Conservation (phyloP, 2,329 filamentous ascomycete species). For the Daldinia sp. region DNA sequence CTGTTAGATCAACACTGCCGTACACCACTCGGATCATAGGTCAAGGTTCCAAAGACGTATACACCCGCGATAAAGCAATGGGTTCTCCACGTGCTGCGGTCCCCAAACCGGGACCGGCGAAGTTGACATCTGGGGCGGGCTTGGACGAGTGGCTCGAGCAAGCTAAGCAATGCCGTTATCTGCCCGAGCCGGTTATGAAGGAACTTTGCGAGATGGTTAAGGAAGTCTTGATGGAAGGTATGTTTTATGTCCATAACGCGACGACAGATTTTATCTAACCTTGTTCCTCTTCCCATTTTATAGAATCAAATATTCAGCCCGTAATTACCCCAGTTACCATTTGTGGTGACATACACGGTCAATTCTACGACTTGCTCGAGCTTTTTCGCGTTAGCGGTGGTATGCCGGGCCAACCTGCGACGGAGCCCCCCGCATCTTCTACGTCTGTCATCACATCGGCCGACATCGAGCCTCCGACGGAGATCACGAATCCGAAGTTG, state of each 20-base stretch:
- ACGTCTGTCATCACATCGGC: conserved; percentile 85
- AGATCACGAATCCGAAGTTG: conserved; percentile 87
- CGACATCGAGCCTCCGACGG: conserved; percentile 88
- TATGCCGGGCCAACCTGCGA: conserved; percentile 85
- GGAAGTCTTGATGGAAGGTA: conserved; percentile 98
- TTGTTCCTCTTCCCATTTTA: conserved; percentile 8
- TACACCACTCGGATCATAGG: background rate
- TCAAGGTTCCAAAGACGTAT: background rate
- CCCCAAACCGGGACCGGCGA: conserved; percentile 90
- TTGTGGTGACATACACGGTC: conserved; percentile 97
- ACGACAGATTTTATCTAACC: conserved; percentile 8
- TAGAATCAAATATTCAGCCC: conserved; percentile 99
- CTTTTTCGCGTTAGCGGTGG: conserved; percentile 96
- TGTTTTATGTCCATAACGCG: conserved; percentile 29
- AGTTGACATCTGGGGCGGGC: conserved; percentile 81
- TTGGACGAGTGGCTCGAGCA: conserved; percentile 97
- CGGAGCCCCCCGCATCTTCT: conserved; percentile 72
- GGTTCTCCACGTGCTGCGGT: conserved; percentile 57
- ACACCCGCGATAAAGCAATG: conserved; percentile 31
- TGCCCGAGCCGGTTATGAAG: conserved; percentile 97
- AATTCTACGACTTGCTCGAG: conserved; percentile 98
- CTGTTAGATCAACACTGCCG: background rate
- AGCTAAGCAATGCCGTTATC: conserved; percentile 95
- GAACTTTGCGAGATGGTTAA: conserved; percentile 98
- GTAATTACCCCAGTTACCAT: conserved; percentile 95